Conservation (phyloP, 2,329 filamentous ascomycete genomes). For the Cytospora schulzeri region DNA sequence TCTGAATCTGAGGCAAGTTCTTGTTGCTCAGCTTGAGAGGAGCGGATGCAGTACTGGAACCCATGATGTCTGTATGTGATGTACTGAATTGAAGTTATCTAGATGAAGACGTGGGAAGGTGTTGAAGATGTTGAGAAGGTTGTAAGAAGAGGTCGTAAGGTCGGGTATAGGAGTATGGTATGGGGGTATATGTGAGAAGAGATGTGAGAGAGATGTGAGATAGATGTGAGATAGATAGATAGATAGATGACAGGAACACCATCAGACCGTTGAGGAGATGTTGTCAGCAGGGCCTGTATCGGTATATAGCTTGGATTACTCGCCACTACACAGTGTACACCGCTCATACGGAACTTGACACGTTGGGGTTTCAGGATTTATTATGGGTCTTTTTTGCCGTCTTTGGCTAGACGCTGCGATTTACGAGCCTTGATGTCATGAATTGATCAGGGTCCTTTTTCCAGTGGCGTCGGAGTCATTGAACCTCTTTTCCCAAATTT, state of each 20-base stretch:
- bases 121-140: not conserved
- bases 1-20: slow-evolving; percentile 41
- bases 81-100: not conserved
- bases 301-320: slow-evolving; percentile 9
- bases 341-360: slow-evolving; percentile 5
- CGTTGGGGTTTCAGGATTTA: slow-evolving; percentile 12
- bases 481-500: not conserved
- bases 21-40: slow-evolving; percentile 43
- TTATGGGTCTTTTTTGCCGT: slow-evolving; percentile 15
- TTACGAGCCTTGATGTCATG: not conserved
- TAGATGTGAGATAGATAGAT: not conserved
- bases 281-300: not conserved
- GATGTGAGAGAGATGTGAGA: not conserved
- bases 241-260: not conserved
- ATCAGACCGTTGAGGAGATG: not conserved
- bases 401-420: slow-evolving; percentile 14
- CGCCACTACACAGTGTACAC: slow-evolving; percentile 7
- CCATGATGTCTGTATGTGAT: slow-evolving; percentile 1
- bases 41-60: slow-evolving; percentile 9
- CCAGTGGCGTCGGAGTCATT: not conserved
- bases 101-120: not conserved
- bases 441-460: slow-evolving; percentile 2
- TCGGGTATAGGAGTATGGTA: too few relatives aligned
- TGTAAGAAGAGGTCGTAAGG: too few relatives aligned
- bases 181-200: not conserved